phyloP scores from a whole-genome alignment of 495 filamentous ascomycete species.

The Cercophora samala region DNA sequence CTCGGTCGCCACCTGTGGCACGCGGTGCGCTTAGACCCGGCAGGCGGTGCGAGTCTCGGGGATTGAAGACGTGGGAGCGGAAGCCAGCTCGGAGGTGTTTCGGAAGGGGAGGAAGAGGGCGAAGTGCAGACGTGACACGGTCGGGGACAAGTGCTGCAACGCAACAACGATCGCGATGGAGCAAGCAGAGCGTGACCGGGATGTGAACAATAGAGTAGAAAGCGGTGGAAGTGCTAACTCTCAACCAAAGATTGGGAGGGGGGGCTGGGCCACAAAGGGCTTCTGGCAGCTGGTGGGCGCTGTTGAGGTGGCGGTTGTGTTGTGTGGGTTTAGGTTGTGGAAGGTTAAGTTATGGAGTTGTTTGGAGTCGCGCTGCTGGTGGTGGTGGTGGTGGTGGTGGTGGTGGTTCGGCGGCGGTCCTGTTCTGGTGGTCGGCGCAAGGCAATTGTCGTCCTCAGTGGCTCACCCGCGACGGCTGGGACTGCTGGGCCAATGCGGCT shows the following conservation, averaged over 20 bases:
- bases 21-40: slow-evolving; percentile 31
- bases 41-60: slow-evolving; percentile 17
- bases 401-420: not conserved
- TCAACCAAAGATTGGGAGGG: not conserved
- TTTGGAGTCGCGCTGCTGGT: slow-evolving; percentile 16
- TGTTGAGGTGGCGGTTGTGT: slow-evolving; percentile 4
- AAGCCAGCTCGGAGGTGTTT: slow-evolving; percentile 18
- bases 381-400: slow-evolving; percentile 11
- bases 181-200: not conserved
- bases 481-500: slow-evolving; percentile 33
- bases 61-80: slow-evolving; percentile 4
- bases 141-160: not conserved
- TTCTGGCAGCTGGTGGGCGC: not conserved
- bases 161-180: not conserved
- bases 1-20: slow-evolving; percentile 31
- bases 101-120: not conserved
- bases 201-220: not conserved
- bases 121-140: slow-evolving; percentile 7
- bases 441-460: slow-evolving; percentile 25
- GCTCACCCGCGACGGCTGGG: slow-evolving; percentile 28
- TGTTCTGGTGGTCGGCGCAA: not conserved
- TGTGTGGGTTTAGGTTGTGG: not conserved
- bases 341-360: not conserved
- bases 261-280: not conserved
- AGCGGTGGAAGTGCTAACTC: too few species aligned